phyloP scores from a whole-genome alignment of 768 basidiomycete genomes.

The Termitomyces sp. region DNA sequence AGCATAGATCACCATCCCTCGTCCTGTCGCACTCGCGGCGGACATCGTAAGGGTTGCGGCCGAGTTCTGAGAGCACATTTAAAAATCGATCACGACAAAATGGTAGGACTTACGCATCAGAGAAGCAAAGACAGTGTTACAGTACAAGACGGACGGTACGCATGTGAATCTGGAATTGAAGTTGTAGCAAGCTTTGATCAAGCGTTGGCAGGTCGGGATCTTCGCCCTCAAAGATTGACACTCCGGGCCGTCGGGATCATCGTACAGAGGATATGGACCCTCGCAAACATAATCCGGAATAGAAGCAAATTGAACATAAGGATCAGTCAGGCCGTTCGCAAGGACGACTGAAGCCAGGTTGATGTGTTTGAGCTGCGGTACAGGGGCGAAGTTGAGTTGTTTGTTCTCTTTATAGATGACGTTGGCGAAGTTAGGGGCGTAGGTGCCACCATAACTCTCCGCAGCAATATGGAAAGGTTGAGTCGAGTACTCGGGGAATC shows the following conservation, averaged over 20 bases:
- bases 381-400: slow-evolving; percentile 38
- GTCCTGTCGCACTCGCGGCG: slow-evolving; percentile 66
- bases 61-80: slow-evolving; percentile 40
- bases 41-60: slow-evolving; percentile 87
- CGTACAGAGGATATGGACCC: slow-evolving; percentile 78
- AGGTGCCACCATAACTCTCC: slow-evolving; percentile 76
- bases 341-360: slow-evolving; percentile 82
- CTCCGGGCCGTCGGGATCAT: slow-evolving; percentile 60
- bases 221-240: slow-evolving; percentile 61
- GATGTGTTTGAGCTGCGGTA: slow-evolving; percentile 55
- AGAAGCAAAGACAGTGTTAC: slow-evolving; percentile 68
- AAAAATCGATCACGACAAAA: background rate
- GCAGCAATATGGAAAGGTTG: slow-evolving; percentile 76
- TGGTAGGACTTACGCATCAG: slow-evolving; percentile 52
- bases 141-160: slow-evolving; percentile 73
- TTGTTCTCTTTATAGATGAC: slow-evolving; percentile 78
- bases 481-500: slow-evolving; percentile 68
- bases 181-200: slow-evolving; percentile 68
- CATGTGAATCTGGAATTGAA: slow-evolving; percentile 58
- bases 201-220: slow-evolving; percentile 66
- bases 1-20: slow-evolving; percentile 72
- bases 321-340: slow-evolving; percentile 85
- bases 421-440: slow-evolving; percentile 81
- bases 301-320: slow-evolving; percentile 72
- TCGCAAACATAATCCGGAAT: slow-evolving; percentile 82